A percentile compares a stretch with the other conserved stretches of the same genome.
phyloP scores from a whole-genome alignment of 2,329 filamentous ascomycete genomes.

The Taxawa tesnikishii region DNA sequence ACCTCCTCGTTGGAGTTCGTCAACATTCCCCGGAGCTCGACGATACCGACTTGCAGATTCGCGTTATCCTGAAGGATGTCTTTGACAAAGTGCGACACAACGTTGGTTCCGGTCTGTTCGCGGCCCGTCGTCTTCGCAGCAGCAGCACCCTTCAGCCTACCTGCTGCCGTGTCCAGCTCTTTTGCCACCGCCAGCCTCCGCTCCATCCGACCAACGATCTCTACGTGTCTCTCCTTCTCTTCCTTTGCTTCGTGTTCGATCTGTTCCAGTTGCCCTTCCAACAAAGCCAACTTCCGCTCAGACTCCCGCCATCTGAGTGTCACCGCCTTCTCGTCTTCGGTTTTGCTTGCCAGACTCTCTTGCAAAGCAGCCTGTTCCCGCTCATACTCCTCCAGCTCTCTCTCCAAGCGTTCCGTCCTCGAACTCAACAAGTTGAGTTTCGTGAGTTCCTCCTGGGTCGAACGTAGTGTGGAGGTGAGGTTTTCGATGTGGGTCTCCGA shows the following conservation, averaged over 20 bases:
- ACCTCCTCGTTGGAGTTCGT: constrained; percentile 90
- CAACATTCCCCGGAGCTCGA: constrained; percentile 83
- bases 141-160: constrained; percentile 68
- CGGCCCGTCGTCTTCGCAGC: constrained; percentile 53
- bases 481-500: constrained; percentile 70
- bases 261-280: constrained; percentile 78
- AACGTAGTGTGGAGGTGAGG: constrained; percentile 64
- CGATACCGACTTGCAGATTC: constrained; percentile 80
- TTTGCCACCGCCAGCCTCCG: constrained; percentile 69
- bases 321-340: constrained; percentile 66
- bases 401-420: constrained; percentile 67
- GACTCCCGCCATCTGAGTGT: constrained; percentile 76
- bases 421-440: constrained; percentile 61
- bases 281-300: constrained; percentile 61
- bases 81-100: constrained; percentile 92
- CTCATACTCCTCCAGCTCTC: constrained; percentile 67
- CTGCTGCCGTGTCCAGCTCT: constrained; percentile 68
- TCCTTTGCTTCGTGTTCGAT: constrained; percentile 75
- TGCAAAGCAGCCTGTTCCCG: constrained; percentile 67
- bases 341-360: constrained; percentile 50
- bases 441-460: constrained; percentile 65
- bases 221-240: constrained; percentile 69
- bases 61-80: constrained; percentile 94
- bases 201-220: constrained; percentile 74
- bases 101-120: constrained; percentile 48